These are phyloP conservation scores for Boletus subcaerulescens DNA, from an alignment of 768 basidiomycete species.

Conservation along the genomic window DNA sequence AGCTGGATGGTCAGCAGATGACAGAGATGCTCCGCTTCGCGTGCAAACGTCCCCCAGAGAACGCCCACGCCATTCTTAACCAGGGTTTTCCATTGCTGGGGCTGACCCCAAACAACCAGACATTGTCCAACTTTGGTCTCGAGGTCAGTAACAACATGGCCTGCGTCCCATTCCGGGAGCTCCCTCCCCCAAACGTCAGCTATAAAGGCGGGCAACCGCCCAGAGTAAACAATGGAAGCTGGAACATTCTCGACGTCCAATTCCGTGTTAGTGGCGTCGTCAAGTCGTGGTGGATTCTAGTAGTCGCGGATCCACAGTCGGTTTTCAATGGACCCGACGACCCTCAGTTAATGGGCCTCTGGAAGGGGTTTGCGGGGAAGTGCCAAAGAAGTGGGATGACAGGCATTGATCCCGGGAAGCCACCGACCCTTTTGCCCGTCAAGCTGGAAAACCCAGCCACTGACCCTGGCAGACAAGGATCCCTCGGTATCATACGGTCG, in stretches of 20 bases:
- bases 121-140: conserved; percentile 56
- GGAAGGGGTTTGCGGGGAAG: conserved; percentile 54
- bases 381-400: conserved; percentile 58
- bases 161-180: conserved; percentile 60
- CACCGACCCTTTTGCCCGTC: conserved; percentile 36
- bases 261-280: conserved; percentile 58
- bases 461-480: conserved; percentile 37
- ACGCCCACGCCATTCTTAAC: conserved; percentile 55
- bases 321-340: conserved; percentile 38
- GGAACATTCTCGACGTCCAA: conserved; percentile 74
- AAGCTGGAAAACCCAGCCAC: not conserved
- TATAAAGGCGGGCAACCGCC: conserved; percentile 48
- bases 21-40: conserved; percentile 69
- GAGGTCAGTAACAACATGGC: conserved; percentile 56
- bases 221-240: conserved; percentile 56
- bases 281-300: conserved; percentile 62
- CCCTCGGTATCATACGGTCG: conserved; percentile 42
- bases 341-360: conserved; percentile 36
- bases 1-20: conserved; percentile 59
- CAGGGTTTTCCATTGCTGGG: conserved; percentile 60
- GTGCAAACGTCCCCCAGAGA: conserved; percentile 57
- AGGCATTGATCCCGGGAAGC: conserved; percentile 49
- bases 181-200: conserved; percentile 53
- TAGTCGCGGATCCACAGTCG: conserved; percentile 49
- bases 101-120: conserved; percentile 38